A percentile compares a stretch with the other conserved stretches of the same genome.
phyloP scores from a whole-genome alignment of 2,329 filamentous ascomycete genomes.

The Ceratocystis cubensis region DNA sequence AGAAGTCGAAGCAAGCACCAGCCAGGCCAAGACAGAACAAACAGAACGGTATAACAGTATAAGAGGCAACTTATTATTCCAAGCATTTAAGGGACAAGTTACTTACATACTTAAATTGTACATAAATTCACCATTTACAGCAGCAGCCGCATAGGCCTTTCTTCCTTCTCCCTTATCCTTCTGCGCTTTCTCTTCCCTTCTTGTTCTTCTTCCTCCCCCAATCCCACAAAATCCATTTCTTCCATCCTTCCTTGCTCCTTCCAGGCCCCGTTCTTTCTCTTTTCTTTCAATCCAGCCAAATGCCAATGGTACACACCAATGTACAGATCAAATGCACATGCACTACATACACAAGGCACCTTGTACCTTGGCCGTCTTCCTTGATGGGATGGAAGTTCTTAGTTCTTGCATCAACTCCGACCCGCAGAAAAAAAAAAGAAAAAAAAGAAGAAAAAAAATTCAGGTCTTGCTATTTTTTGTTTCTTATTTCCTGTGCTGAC shows the following conservation, averaged over 20 bases:
- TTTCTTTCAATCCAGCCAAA: too few relatives aligned
- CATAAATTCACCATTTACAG: constrained; percentile 22
- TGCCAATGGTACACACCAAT: too few relatives aligned
- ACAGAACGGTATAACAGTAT: not conserved
- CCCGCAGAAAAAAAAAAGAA: too few relatives aligned
- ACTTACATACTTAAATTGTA: not conserved
- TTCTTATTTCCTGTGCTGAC: too few relatives aligned
- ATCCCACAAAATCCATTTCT: not conserved
- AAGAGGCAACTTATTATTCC: not conserved
- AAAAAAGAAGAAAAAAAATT: too few relatives aligned
- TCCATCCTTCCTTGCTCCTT: not conserved
- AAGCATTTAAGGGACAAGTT: not conserved
- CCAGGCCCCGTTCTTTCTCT: not conserved
- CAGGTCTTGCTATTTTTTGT: too few relatives aligned
- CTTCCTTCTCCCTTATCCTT: not conserved
- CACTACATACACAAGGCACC: not conserved
- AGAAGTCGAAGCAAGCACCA: constrained; percentile 6
- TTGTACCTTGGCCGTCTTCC: too few relatives aligned
- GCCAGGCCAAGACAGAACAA: not conserved
- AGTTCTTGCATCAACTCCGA: too few relatives aligned
- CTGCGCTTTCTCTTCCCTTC: not conserved
- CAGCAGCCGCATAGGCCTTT: not conserved
- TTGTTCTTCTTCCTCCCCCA: not conserved
- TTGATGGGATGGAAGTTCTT: too few relatives aligned
- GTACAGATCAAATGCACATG: not conserved